phyloP scores from a whole-genome alignment of 495 filamentous ascomycete genomes.

The Penicillium malachiteum region DNA sequence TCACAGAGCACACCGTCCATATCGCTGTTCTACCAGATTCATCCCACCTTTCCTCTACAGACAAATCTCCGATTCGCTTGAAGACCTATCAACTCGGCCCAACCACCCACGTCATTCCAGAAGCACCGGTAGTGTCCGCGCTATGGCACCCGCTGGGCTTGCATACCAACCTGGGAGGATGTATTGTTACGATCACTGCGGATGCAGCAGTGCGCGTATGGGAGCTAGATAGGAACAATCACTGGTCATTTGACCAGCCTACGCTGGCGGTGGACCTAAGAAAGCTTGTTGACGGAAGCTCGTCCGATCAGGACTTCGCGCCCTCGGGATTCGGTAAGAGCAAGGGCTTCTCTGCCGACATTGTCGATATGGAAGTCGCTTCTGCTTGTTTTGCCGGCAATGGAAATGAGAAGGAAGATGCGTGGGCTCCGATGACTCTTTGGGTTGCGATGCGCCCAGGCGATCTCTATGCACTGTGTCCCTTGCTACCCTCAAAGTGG shows the following conservation, averaged over 20 bases:
- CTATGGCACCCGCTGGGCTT: conserved; percentile 87
- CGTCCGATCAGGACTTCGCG: conserved; percentile 70
- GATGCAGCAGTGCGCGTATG: conserved; percentile 84
- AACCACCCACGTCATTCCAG: conserved; percentile 81
- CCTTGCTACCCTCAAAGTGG: conserved; percentile 80
- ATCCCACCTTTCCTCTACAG: conserved; percentile 64
- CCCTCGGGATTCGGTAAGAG: conserved; percentile 67
- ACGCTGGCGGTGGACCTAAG: conserved; percentile 76
- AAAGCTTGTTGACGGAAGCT: conserved; percentile 76
- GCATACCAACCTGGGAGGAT: conserved; percentile 53
- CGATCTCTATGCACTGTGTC: conserved; percentile 88
- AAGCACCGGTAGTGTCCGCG: conserved; percentile 70
- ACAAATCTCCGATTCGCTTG: conserved; percentile 63
- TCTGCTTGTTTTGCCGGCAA: conserved; percentile 78
- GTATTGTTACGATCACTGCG: conserved; percentile 78
- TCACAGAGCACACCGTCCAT: conserved; percentile 81
- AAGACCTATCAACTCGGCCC: conserved; percentile 85
- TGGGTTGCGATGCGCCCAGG: conserved; percentile 89
- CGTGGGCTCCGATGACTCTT: conserved; percentile 87
- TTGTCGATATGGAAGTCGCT: conserved; percentile 82
- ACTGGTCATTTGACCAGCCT: conserved; percentile 82
- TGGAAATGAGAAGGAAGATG: conserved; percentile 62
- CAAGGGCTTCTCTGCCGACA: conserved; percentile 81
- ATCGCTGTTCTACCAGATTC: conserved; percentile 76
- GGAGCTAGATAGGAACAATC: conserved; percentile 76